Evolutionary conservation across 1,284 basidiomycete genomes (phyloP).

Genomic region (Fomitiporia mediterranea): DNA sequence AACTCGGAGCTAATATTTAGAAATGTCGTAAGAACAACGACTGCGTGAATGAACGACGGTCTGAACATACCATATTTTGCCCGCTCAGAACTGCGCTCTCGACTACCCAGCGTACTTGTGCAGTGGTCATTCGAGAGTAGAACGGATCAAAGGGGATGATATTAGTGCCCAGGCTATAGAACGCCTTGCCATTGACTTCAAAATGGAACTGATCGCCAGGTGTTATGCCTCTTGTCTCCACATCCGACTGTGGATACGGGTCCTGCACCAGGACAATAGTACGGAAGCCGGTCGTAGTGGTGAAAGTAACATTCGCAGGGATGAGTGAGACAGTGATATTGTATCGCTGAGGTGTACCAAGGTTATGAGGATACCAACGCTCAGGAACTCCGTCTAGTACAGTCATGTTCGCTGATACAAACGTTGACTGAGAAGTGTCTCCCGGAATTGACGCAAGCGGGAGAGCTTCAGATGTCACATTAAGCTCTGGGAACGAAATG

Average conservation of each 20-base stretch:
- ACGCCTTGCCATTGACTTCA: conserved; percentile 50
- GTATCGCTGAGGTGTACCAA: conserved; percentile 51
- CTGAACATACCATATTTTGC: conserved; percentile 48
- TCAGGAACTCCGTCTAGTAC: conserved; percentile 43
- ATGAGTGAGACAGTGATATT: conserved; percentile 39
- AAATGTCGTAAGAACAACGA: background rate
- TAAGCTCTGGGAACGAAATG: conserved; percentile 45
- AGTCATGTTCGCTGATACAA: conserved; percentile 41
- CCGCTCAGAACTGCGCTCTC: conserved; percentile 51
- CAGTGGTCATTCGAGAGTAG: conserved; percentile 47
- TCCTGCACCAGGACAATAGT: conserved; percentile 49
- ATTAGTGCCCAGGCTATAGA: conserved; percentile 52
- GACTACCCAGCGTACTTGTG: conserved; percentile 50
- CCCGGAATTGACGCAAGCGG: conserved; percentile 29
- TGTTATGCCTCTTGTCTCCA: conserved; percentile 44
- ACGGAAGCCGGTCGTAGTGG: conserved; percentile 51
- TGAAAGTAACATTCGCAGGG: conserved; percentile 27
- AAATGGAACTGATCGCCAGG: conserved; percentile 60
- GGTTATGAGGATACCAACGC: conserved; percentile 52
- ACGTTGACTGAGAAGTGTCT: conserved; percentile 33
- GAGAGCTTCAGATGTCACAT: conserved; percentile 32
- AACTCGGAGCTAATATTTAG: conserved; percentile 41
- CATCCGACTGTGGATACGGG: conserved; percentile 42
- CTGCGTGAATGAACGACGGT: background rate
- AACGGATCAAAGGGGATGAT: conserved; percentile 60